Conservation (phyloP, 116 monocot genomes). For the Papilionanthe hybrid region DNA sequence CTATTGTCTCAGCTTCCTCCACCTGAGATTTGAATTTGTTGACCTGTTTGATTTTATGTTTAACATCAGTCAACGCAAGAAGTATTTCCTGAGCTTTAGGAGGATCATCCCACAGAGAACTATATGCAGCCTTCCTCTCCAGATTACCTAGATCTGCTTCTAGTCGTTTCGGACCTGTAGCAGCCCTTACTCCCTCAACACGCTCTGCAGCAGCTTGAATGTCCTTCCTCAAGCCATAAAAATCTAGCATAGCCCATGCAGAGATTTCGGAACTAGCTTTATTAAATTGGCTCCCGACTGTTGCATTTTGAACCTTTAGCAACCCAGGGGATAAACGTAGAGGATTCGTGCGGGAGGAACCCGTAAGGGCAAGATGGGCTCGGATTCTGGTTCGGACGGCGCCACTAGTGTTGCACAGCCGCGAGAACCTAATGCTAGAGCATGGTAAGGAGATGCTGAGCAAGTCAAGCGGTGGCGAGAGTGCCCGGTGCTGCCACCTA, state of each 20-base stretch:
- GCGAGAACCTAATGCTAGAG: slow-evolving; percentile 10
- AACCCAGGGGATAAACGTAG: slow-evolving; percentile 6
- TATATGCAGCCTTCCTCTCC: slow-evolving; percentile 81
- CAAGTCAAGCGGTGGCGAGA: slow-evolving; percentile 9
- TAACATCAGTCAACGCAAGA: slow-evolving; percentile 76
- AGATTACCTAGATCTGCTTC: slow-evolving; percentile 62
- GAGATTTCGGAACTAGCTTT: slow-evolving; percentile 40
- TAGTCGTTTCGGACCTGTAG: slow-evolving; percentile 66
- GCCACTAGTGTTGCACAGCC: background rate
- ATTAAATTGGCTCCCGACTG: slow-evolving; percentile 48
- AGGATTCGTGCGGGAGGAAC: slow-evolving; percentile 3
- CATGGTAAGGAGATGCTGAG: slow-evolving; percentile 22
- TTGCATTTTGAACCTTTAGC: slow-evolving; percentile 9
- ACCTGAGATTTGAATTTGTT: slow-evolving; percentile 74
- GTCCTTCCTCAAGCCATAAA: slow-evolving; percentile 86
- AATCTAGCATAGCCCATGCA: slow-evolving; percentile 98
- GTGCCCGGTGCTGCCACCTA: slow-evolving; percentile 16
- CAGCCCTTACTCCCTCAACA: slow-evolving; percentile 68
- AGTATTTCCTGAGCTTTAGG: slow-evolving; percentile 72
- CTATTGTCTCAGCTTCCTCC: slow-evolving; percentile 96
- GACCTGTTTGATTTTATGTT: slow-evolving; percentile 82
- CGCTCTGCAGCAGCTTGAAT: slow-evolving; percentile 59
- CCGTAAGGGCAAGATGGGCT: background rate
- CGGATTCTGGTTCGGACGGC: background rate
- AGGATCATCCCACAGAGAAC: slow-evolving; percentile 92